These are phyloP conservation scores for Vaccinium macrocarpon DNA, from an alignment of 148 eudicot genomes.

Conservation along the genomic window DNA sequence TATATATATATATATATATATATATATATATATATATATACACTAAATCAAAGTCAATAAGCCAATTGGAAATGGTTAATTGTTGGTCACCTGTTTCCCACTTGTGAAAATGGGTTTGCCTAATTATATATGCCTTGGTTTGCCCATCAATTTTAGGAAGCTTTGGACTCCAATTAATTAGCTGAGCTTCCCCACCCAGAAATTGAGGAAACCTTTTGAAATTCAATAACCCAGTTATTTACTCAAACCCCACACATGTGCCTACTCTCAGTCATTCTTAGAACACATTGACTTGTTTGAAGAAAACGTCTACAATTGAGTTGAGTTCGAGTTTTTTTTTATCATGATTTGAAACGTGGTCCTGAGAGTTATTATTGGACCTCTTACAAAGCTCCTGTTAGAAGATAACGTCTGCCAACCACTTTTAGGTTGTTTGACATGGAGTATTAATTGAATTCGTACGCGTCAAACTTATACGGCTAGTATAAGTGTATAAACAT, in stretches of 20 bases:
- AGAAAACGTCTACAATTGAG: neutral
- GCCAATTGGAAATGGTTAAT: neutral
- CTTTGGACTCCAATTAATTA: neutral
- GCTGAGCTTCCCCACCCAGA: slow-evolving; percentile 11
- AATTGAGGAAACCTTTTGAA: neutral
- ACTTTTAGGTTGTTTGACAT: no score
- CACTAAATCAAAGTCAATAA: neutral
- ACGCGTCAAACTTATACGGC: no score
- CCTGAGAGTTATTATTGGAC: neutral
- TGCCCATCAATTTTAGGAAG: neutral
- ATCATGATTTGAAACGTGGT: neutral
- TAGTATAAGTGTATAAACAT: no score
- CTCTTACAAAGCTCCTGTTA: neutral
- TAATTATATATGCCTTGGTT: neutral
- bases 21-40: no score
- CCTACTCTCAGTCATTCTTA: neutral
- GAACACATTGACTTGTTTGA: neutral
- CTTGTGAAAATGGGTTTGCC: neutral
- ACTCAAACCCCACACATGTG: neutral
- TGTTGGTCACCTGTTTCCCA: slow-evolving; percentile 9
- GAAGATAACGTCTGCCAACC: no score
- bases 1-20: no score
- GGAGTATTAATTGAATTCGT: no score
- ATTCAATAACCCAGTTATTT: neutral
- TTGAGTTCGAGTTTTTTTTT: no score